A percentile compares a stretch with the other conserved stretches of the same genome.
Conservation (phyloP, 202 grass and related monocot genomes). For the Carex sylvatica region DNA sequence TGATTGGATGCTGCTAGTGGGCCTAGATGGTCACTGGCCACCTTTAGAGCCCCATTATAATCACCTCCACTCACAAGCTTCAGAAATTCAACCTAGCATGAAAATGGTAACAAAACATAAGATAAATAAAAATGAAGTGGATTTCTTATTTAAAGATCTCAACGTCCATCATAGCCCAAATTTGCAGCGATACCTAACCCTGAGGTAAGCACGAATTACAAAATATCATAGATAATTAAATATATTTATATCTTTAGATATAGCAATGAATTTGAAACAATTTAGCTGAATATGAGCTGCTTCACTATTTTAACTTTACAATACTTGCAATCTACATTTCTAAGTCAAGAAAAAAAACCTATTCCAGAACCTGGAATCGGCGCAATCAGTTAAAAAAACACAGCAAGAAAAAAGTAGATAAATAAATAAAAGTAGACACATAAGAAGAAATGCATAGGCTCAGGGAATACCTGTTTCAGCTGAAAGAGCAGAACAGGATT, state of each 20-base stretch:
- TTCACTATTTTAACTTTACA: slow-evolving; percentile 5
- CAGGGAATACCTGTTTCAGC: slow-evolving; percentile 79
- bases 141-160: not conserved
- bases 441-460: slow-evolving; percentile 4
- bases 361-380: not conserved
- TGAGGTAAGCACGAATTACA: not conserved
- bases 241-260: not conserved
- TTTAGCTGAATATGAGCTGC: not conserved
- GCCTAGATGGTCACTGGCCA: slow-evolving; percentile 69
- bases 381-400: not conserved
- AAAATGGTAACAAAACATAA: not conserved
- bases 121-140: not conserved
- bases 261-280: not conserved
- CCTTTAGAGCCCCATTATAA: slow-evolving; percentile 59
- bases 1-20: slow-evolving; percentile 82
- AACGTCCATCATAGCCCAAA: not conserved
- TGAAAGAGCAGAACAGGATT: slow-evolving; percentile 91
- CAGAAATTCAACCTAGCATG: slow-evolving; percentile 88
- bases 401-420: not conserved
- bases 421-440: not conserved
- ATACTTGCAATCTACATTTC: slow-evolving; percentile 6
- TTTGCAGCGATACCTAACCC: not conserved
- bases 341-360: not conserved
- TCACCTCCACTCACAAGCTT: slow-evolving; percentile 70
- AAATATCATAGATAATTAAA: not conserved